Percentiles rank a stretch among this genome's conserved stretches.
These are phyloP conservation scores for Curvularia lunata DNA, from an alignment of 2,329 filamentous ascomycete species.

Conservation along the genomic window DNA sequence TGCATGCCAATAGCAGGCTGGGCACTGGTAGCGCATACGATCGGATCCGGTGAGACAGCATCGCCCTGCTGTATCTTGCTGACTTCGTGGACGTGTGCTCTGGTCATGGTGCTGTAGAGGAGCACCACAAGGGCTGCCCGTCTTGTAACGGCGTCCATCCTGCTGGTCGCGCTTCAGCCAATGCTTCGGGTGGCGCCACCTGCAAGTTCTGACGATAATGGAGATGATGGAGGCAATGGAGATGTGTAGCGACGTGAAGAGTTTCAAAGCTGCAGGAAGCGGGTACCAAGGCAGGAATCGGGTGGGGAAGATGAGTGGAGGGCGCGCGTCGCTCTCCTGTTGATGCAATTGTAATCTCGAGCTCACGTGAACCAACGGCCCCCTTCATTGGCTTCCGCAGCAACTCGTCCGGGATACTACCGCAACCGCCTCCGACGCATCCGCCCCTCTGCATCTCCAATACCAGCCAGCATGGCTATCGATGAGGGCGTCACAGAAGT, in stretches of 20 bases:
- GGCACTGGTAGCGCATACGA: conserved; percentile 32
- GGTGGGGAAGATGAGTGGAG: background rate
- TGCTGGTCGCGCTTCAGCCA: conserved; percentile 12
- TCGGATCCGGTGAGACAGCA: conserved; percentile 46
- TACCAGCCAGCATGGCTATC: conserved; percentile 30
- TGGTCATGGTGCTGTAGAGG: conserved; percentile 35
- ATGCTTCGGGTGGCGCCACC: conserved; percentile 9
- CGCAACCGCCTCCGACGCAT: conserved; percentile 11
- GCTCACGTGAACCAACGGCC: conserved; percentile 34
- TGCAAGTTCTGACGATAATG: conserved; percentile 10
- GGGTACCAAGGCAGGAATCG: conserved; percentile 6
- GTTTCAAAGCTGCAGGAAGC: conserved; percentile 20
- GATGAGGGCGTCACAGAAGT: conserved; percentile 31
- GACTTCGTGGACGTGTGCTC: conserved; percentile 51
- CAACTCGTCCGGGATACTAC: conserved; percentile 14
- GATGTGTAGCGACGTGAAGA: conserved; percentile 26
- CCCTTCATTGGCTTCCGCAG: conserved; percentile 29
- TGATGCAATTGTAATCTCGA: conserved; percentile 28
- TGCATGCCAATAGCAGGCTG: background rate
- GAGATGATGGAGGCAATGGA: background rate
- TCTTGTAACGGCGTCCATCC: conserved; percentile 20
- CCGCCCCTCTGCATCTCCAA: conserved; percentile 1
- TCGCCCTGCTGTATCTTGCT: conserved; percentile 50
- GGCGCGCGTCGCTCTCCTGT: conserved; percentile 16
- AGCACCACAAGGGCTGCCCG: conserved; percentile 27